Conservation (phyloP, 305 asterid genomes). For the Fraxinus ornus region DNA sequence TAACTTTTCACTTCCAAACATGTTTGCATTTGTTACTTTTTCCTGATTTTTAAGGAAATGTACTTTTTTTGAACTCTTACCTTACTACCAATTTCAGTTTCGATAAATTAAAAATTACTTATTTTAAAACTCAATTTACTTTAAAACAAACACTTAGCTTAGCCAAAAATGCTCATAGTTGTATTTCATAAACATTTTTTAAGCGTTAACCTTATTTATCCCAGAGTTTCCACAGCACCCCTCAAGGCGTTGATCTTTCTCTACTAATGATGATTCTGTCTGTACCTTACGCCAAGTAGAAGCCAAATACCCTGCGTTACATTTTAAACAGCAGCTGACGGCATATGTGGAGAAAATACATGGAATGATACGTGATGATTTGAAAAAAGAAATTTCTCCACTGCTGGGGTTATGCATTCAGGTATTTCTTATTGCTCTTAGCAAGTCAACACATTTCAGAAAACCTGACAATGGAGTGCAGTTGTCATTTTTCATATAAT, state of each 20-base stretch:
- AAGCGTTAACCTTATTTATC: constrained; percentile 8
- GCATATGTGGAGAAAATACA: constrained; percentile 92
- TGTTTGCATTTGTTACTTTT: neutral
- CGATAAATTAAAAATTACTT: neutral
- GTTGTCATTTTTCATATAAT: constrained; percentile 10
- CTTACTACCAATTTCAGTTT: neutral
- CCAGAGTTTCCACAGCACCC: constrained; percentile 88
- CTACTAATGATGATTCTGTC: constrained; percentile 50
- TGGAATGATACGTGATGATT: constrained; percentile 88
- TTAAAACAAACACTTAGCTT: neutral
- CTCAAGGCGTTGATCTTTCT: constrained; percentile 81
- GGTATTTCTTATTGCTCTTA: constrained; percentile 39
- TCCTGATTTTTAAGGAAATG: neutral
- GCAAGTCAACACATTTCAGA: constrained; percentile 6
- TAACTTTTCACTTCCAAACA: neutral
- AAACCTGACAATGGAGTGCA: constrained; percentile 18
- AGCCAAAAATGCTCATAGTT: neutral
- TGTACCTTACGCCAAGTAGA: constrained; percentile 62
- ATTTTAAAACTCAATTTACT: constrained; percentile 5
- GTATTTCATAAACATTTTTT: constrained; percentile 12
- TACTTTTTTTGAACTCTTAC: neutral
- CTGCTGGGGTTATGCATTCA: constrained; percentile 84
- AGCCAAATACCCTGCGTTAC: constrained; percentile 69
- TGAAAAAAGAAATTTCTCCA: constrained; percentile 87
- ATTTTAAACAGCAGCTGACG: constrained; percentile 86